Evolutionary conservation across 1,139 yeast species (phyloP), one percentile per base, ranked within the genome.

Genomic region (Geotrichum histeridarum): DNA sequence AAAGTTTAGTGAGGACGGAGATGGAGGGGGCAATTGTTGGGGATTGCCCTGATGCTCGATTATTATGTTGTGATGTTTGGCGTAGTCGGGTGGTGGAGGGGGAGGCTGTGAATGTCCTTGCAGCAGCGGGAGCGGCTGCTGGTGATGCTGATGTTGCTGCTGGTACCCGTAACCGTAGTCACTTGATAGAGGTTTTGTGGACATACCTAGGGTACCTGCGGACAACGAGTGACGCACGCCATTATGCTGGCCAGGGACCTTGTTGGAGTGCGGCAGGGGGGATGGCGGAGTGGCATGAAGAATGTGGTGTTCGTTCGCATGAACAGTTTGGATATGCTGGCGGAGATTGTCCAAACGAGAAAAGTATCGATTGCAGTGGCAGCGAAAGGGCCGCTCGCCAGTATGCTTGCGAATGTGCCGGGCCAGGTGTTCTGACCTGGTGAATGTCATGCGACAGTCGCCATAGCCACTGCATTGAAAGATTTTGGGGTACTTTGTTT

Each of bases 281-380:
- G 63, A 69, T 60, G 64, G 71, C 42, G 69, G 66, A 11, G 64
- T 57, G 42, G 67, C 62, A 57, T 61, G 62, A 52, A 72, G 53
- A 55, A 75, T 66, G 60, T 75, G 80, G 55, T 77, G 78, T 63
- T 86, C 90, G 68, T 82, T 83, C 35, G 94, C 91, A 68, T 90
- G 97, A n/a, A 90, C 97, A 0, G 96, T 87, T 67, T 89, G 95
- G 59, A 86, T 86, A 70, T 91, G 97, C 70, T 91, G 98, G 56
- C 96, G 79, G 59, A 91, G 75, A 67, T 91, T 91, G 70, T 91
- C 98, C 59, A 89, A 73, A 47, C 97, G 77, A 35, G 93, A 83
- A 67, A 91, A 91, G 65, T 83, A 81, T 63, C 91, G 82, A 42
- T 82, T 77, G 69, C 98, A 91, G 50, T 86, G 86, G 69, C 98